These are phyloP conservation scores for Elsinoe necatrix DNA, from an alignment of 2,329 filamentous ascomycete genomes.

Conservation along the genomic window DNA sequence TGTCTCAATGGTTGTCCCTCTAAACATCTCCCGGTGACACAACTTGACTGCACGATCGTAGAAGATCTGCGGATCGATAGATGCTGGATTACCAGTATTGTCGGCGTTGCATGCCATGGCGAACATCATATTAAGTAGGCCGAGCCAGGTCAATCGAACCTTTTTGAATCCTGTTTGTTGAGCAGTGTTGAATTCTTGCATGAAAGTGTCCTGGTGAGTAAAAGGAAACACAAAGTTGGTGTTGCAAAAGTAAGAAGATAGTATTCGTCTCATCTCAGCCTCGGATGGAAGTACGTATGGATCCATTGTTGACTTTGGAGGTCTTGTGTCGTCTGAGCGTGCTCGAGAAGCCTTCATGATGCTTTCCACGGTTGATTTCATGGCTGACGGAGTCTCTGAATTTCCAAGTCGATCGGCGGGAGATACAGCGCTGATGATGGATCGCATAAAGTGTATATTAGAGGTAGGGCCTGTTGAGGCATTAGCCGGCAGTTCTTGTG, in stretches of 20 bases:
- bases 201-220: constrained; percentile 32
- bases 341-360: neutral
- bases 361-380: constrained; percentile 2
- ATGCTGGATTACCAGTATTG: constrained; percentile 26
- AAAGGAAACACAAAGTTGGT: constrained; percentile 35
- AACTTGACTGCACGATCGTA: constrained; percentile 39
- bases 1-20: constrained; percentile 38
- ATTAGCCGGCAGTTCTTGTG: neutral
- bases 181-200: constrained; percentile 30
- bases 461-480: constrained; percentile 25
- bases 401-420: neutral
- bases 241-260: constrained; percentile 32
- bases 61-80: constrained; percentile 38
- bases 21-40: constrained; percentile 36
- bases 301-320: neutral
- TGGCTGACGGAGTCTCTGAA: neutral
- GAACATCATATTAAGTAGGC: constrained; percentile 43
- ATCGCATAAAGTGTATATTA: constrained; percentile 36
- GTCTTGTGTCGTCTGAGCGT: constrained; percentile 17
- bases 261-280: constrained; percentile 25
- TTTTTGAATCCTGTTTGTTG: constrained; percentile 27
- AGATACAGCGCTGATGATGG: constrained; percentile 30
- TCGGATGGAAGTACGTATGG: constrained; percentile 26
- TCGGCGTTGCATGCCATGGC: constrained; percentile 39
- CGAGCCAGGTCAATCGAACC: constrained; percentile 43